phyloP scores from a whole-genome alignment of 805 yeast genomes.

The Candida maltosa region DNA sequence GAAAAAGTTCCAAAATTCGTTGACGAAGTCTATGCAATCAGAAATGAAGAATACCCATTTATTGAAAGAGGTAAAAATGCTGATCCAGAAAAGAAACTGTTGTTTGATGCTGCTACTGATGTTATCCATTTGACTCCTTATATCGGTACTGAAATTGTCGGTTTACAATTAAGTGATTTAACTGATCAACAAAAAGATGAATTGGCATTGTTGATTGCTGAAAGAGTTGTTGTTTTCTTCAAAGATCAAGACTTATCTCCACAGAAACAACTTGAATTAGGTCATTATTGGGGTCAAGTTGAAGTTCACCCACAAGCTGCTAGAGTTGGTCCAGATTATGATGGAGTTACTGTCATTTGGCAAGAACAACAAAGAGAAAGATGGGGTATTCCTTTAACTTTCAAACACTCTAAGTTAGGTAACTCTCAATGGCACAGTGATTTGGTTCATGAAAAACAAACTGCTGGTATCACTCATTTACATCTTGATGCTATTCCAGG shows the following conservation, averaged over 20 bases:
- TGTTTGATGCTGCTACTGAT: slow-evolving; percentile 27
- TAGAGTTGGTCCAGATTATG: slow-evolving; percentile 12
- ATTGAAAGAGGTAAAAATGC: slow-evolving; percentile 27
- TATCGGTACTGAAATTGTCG: slow-evolving; percentile 27
- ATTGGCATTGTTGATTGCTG: slow-evolving; percentile 26
- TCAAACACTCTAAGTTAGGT: slow-evolving; percentile 22
- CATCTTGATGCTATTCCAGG: slow-evolving; percentile 39
- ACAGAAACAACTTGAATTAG: slow-evolving; percentile 26
- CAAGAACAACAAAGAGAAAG: slow-evolving; percentile 26
- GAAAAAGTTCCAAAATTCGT: slow-evolving; percentile 24
- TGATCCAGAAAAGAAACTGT: slow-evolving; percentile 29
- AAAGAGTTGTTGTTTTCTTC: slow-evolving; percentile 28
- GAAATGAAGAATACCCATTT: slow-evolving; percentile 19
- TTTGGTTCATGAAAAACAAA: slow-evolving; percentile 33
- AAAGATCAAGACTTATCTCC: slow-evolving; percentile 31
- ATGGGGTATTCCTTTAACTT: slow-evolving; percentile 25
- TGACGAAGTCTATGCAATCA: slow-evolving; percentile 25
- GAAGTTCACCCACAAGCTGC: slow-evolving; percentile 28
- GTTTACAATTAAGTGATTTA: slow-evolving; percentile 24
- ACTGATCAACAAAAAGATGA: slow-evolving; percentile 26
- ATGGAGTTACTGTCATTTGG: slow-evolving; percentile 42
- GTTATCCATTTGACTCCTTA: slow-evolving; percentile 23
- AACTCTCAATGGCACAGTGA: slow-evolving; percentile 43
- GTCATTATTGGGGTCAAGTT: slow-evolving; percentile 27
- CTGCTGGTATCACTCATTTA: slow-evolving; percentile 37